Evolutionary conservation across 2,329 filamentous ascomycete genomes (phyloP).

Genomic region (Colletotrichum sp.): DNA sequence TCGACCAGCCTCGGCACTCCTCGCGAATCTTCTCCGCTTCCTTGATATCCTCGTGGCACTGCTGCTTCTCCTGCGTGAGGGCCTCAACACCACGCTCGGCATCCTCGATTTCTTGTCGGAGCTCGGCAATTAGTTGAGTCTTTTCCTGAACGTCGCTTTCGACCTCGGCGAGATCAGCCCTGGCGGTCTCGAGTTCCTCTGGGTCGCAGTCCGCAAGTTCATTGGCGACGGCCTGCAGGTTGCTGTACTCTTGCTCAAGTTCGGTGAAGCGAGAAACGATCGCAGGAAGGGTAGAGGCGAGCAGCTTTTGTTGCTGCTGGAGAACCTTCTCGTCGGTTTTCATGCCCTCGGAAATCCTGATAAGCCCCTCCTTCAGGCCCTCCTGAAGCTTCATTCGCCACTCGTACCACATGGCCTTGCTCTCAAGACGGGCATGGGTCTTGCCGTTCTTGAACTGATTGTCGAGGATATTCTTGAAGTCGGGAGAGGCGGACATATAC

Average conservation of each 20-base stretch:
- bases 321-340: conserved; percentile 72
- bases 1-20: conserved; percentile 88
- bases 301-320: conserved; percentile 68
- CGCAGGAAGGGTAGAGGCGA: conserved; percentile 71
- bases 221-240: conserved; percentile 72
- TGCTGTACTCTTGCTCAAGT: conserved; percentile 68
- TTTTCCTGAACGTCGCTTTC: conserved; percentile 75
- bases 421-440: conserved; percentile 85
- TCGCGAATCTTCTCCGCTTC: conserved; percentile 85
- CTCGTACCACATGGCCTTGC: conserved; percentile 97
- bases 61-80: conserved; percentile 69
- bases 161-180: conserved; percentile 68
- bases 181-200: conserved; percentile 74
- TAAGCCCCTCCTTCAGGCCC: conserved; percentile 80
- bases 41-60: conserved; percentile 75
- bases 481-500: conserved; percentile 83
- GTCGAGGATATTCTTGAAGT: conserved; percentile 88
- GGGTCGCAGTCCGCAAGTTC: conserved; percentile 83
- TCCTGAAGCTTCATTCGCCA: conserved; percentile 91
- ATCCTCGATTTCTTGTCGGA: conserved; percentile 70
- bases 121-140: conserved; percentile 67
- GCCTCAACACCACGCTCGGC: conserved; percentile 69
- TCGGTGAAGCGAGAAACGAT: conserved; percentile 65
- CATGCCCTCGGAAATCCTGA: conserved; percentile 79
- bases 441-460: conserved; percentile 98